These are phyloP conservation scores for Pezicula radicicola DNA, from an alignment of 2,329 filamentous ascomycete species.

Conservation along the genomic window DNA sequence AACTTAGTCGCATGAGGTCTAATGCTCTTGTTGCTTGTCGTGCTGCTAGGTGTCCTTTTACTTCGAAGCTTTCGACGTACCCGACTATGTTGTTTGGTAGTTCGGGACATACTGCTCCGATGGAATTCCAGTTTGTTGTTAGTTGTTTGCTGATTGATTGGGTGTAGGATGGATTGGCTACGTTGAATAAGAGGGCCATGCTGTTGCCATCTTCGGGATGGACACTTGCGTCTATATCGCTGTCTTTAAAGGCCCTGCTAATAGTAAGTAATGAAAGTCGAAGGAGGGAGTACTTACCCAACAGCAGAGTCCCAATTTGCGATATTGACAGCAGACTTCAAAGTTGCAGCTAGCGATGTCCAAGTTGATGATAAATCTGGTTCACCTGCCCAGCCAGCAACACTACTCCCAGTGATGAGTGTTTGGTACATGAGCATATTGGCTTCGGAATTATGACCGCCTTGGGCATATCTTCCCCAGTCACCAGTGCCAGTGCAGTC, in stretches of 20 bases:
- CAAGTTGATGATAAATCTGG: slow-evolving; percentile 9
- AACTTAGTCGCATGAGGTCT: slow-evolving; percentile 50
- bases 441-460: slow-evolving; percentile 26
- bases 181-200: slow-evolving; percentile 40
- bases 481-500: slow-evolving; percentile 23
- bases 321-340: slow-evolving; percentile 18
- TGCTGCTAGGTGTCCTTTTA: slow-evolving; percentile 52
- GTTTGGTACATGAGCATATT: slow-evolving; percentile 38
- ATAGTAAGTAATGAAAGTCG: slow-evolving; percentile 11
- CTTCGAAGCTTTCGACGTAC: slow-evolving; percentile 56
- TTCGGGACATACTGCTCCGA: slow-evolving; percentile 54
- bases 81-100: slow-evolving; percentile 54
- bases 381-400: slow-evolving; percentile 39
- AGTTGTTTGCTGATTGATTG: slow-evolving; percentile 29
- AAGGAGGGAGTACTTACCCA: slow-evolving; percentile 13
- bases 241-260: slow-evolving; percentile 23
- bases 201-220: slow-evolving; percentile 60
- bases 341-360: slow-evolving; percentile 11
- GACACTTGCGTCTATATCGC: slow-evolving; percentile 48
- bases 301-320: slow-evolving; percentile 16
- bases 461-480: slow-evolving; percentile 25
- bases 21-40: slow-evolving; percentile 48
- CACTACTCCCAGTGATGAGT: slow-evolving; percentile 40
- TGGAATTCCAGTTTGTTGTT: slow-evolving; percentile 23
- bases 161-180: slow-evolving; percentile 28